A percentile compares a stretch with the other conserved stretches of the same genome.
These are phyloP conservation scores for Lachancea lanzarotensis DNA, from an alignment of 805 yeast genomes.

Conservation along the genomic window DNA sequence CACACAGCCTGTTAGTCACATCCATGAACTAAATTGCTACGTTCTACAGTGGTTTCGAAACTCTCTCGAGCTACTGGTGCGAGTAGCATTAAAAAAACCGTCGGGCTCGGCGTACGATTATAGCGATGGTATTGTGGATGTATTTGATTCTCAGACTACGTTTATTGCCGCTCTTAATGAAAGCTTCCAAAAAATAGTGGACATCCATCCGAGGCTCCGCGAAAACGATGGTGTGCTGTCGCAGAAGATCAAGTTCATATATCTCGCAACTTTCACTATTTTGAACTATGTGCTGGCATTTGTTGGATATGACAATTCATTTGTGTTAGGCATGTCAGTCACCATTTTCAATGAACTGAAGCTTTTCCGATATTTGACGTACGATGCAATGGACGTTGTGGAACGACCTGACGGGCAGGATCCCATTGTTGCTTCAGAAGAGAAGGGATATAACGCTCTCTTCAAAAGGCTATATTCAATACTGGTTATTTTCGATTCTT, in stretches of 20 bases:
- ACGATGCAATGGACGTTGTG: constrained; percentile 11
- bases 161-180: constrained; percentile 29
- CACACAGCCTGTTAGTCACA: constrained; percentile 27
- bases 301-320: constrained; percentile 54
- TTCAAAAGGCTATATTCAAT: constrained; percentile 42
- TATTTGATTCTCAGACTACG: constrained; percentile 20
- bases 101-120: constrained; percentile 4
- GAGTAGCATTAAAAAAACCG: constrained; percentile 20
- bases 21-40: constrained; percentile 30
- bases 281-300: constrained; percentile 52
- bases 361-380: constrained; percentile 36
- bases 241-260: constrained; percentile 30
- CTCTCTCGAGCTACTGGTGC: constrained; percentile 28
- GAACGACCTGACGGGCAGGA: not conserved
- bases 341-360: constrained; percentile 55
- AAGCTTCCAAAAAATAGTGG: constrained; percentile 29
- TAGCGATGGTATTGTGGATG: constrained; percentile 11
- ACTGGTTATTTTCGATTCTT: constrained; percentile 43
- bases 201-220: constrained; percentile 29
- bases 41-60: constrained; percentile 31
- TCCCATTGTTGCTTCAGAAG: not conserved
- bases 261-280: constrained; percentile 36
- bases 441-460: constrained; percentile 26
- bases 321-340: constrained; percentile 48
- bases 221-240: constrained; percentile 25